These are phyloP conservation scores for Cercospora janseana DNA, from an alignment of 2,329 filamentous ascomycete species.

Conservation along the genomic window DNA sequence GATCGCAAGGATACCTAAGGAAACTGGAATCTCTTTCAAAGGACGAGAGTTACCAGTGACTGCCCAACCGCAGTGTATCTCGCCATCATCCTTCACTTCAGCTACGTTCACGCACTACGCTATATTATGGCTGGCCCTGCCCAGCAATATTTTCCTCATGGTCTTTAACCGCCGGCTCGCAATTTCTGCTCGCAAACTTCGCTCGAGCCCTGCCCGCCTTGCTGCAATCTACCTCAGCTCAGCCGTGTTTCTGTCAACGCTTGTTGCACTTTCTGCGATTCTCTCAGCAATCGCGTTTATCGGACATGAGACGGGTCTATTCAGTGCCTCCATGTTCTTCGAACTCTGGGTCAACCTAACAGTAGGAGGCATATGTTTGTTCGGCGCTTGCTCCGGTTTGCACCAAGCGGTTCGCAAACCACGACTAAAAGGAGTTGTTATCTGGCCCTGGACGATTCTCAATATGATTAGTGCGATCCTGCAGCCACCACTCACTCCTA, in stretches of 20 bases:
- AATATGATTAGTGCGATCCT: background rate
- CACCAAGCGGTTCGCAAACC: background rate
- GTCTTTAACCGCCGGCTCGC: background rate
- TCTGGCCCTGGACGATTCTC: background rate
- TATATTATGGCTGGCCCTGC: background rate
- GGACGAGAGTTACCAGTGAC: background rate
- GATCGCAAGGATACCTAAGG: background rate
- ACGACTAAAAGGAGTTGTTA: background rate
- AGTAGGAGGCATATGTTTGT: background rate
- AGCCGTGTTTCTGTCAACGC: background rate
- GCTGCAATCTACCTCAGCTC: background rate
- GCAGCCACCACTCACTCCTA: background rate
- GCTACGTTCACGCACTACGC: background rate
- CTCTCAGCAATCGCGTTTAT: background rate
- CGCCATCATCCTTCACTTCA: background rate
- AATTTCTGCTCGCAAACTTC: background rate
- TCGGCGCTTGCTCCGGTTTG: background rate
- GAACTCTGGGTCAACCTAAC: background rate
- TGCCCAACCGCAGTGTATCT: background rate
- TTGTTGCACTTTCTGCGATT: background rate
- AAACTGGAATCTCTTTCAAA: background rate
- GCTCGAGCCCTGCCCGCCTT: background rate
- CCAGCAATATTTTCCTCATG: background rate
- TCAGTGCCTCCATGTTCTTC: background rate
- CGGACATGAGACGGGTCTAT: background rate